A percentile compares a stretch with the other conserved stretches of the same genome.
Conservation (phyloP, 495 filamentous ascomycete species). For the Aspergillus baeticus region DNA sequence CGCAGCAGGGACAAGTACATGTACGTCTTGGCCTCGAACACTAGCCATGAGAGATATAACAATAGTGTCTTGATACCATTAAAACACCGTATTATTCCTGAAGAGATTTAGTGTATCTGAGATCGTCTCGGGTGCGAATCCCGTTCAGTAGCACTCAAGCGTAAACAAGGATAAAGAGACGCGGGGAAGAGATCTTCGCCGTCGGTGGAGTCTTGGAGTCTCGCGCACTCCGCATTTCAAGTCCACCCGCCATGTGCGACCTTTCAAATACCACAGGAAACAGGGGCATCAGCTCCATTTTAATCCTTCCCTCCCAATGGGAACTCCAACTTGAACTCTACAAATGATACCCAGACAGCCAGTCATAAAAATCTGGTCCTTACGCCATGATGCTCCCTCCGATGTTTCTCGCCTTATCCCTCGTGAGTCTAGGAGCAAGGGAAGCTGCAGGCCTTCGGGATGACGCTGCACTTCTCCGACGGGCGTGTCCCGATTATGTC, state of each 20-base stretch:
- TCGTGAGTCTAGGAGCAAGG: slow-evolving; percentile 23
- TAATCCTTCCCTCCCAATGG: slow-evolving; percentile 2
- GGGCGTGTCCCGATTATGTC: slow-evolving; percentile 52
- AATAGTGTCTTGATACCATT: too few species aligned
- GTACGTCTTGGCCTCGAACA: too few species aligned
- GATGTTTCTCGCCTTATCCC: slow-evolving; percentile 24
- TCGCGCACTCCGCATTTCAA: slow-evolving; percentile 7
- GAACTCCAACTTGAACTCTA: background rate
- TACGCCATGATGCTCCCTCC: slow-evolving; percentile 14
- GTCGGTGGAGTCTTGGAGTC: background rate
- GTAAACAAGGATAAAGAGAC: too few species aligned
- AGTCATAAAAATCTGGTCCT: background rate
- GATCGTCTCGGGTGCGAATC: too few species aligned
- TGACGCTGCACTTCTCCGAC: slow-evolving; percentile 31
- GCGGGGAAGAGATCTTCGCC: background rate
- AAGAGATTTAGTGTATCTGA: too few species aligned
- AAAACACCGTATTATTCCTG: too few species aligned
- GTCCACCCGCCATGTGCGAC: slow-evolving; percentile 1
- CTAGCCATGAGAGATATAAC: too few species aligned
- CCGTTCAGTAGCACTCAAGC: too few species aligned
- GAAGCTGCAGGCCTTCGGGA: slow-evolving; percentile 26
- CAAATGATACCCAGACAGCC: background rate
- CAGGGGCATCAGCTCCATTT: background rate
- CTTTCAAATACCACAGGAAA: slow-evolving; percentile 1
- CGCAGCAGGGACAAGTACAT: too few species aligned